Conservation (phyloP, 2,329 filamentous ascomycete species). For the Parasarocladium wereldwijsianum region DNA sequence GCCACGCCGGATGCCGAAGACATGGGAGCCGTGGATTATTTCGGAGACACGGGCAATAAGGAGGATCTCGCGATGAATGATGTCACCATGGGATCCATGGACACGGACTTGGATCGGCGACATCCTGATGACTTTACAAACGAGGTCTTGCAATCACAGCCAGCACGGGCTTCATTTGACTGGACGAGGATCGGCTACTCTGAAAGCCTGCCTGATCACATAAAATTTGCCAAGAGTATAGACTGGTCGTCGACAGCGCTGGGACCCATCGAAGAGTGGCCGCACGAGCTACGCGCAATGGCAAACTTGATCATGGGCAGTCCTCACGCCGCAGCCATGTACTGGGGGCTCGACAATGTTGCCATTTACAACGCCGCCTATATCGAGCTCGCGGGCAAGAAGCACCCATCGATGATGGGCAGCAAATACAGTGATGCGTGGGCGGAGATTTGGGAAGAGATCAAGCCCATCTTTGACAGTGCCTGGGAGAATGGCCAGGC, state of each 20-base stretch:
- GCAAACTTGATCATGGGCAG: constrained; percentile 71
- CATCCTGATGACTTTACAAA: constrained; percentile 29
- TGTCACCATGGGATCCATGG: constrained; percentile 12
- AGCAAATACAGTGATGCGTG: constrained; percentile 53
- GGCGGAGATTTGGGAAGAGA: constrained; percentile 59
- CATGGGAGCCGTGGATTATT: constrained; percentile 24
- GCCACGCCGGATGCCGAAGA: constrained; percentile 17
- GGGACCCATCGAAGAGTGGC: constrained; percentile 64
- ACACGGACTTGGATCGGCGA: constrained; percentile 11
- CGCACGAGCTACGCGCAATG: constrained; percentile 57
- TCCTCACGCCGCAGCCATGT: constrained; percentile 61
- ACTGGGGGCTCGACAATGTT: constrained; percentile 59
- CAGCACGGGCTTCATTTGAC: constrained; percentile 48
- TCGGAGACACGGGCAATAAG: constrained; percentile 18
- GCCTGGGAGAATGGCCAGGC: constrained; percentile 59
- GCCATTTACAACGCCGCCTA: constrained; percentile 64
- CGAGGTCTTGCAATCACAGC: constrained; percentile 21
- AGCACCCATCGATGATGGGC: constrained; percentile 66
- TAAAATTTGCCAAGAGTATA: constrained; percentile 54
- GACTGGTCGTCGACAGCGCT: constrained; percentile 63
- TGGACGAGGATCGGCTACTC: constrained; percentile 62
- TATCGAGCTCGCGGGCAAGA: constrained; percentile 55
- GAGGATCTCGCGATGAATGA: constrained; percentile 5
- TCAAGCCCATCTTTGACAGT: constrained; percentile 52
- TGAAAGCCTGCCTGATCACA: constrained; percentile 51